Percentiles rank a stretch among this genome's conserved stretches.
phyloP scores from a whole-genome alignment of 139 green algal genomes.

The Yamagishiella unicocca region DNA sequence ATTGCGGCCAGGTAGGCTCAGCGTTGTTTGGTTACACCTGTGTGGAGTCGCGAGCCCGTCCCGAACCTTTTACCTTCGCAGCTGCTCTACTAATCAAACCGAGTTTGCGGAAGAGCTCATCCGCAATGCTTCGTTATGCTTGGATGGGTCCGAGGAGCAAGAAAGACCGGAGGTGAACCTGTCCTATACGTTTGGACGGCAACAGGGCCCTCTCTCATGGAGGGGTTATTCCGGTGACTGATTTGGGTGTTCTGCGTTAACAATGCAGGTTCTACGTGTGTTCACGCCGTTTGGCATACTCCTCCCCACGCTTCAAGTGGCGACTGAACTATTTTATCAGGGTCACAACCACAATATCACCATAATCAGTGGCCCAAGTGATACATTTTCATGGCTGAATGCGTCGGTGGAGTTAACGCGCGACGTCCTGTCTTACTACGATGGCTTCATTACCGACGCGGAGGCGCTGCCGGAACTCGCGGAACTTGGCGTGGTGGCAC shows the following conservation, averaged over 20 bases:
- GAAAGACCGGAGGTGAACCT: no score
- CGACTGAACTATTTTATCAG: no score
- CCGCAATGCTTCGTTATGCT: neutral
- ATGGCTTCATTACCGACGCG: neutral
- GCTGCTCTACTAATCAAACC: neutral
- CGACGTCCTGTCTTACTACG: neutral
- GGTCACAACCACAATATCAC: no score
- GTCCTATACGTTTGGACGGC: no score
- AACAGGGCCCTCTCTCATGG: no score
- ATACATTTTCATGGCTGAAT: neutral
- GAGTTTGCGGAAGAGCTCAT: neutral
- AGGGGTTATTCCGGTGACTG: no score
- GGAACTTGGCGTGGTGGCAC: neutral
- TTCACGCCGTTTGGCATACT: neutral
- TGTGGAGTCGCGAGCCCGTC: no score
- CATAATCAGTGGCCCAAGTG: neutral
- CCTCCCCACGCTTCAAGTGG: neutral
- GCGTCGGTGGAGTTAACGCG: neutral
- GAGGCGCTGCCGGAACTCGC: conserved; percentile 26
- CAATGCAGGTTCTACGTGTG: conserved; percentile 16
- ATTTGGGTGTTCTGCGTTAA: no score
- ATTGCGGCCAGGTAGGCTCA: neutral
- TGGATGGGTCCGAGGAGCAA: neutral
- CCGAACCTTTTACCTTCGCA: no score
- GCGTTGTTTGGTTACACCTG: neutral